phyloP scores from a whole-genome alignment of 2,329 filamentous ascomycete genomes.

The Alternaria triticina region DNA sequence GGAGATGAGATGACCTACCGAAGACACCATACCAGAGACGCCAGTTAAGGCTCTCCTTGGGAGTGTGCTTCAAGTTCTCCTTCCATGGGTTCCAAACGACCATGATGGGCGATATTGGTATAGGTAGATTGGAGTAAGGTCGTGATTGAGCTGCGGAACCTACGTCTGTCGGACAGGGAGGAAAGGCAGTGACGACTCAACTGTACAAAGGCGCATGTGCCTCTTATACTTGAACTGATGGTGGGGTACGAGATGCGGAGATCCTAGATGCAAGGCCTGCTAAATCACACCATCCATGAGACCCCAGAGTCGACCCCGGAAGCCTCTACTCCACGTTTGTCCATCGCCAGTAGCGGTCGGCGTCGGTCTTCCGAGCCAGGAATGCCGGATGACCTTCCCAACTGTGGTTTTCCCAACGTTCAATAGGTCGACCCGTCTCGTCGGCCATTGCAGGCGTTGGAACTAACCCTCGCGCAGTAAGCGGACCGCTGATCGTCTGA shows the following conservation, averaged over 20 bases:
- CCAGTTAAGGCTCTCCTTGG: conserved; percentile 77
- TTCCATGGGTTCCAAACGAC: conserved; percentile 43
- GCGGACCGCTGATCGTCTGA: conserved; percentile 1
- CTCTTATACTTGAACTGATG: conserved; percentile 7
- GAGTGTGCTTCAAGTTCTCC: conserved; percentile 66
- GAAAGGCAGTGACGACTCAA: not conserved
- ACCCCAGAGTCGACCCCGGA: conserved; percentile 6
- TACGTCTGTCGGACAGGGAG: conserved; percentile 1
- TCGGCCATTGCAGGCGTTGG: conserved; percentile 5
- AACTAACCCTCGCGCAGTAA: conserved; percentile 1
- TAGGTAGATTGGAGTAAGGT: not conserved
- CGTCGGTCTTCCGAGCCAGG: not conserved
- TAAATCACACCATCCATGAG: not conserved
- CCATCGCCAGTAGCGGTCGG: not conserved
- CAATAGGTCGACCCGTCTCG: not conserved
- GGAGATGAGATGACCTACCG: conserved; percentile 28
- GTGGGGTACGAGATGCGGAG: conserved; percentile 11
- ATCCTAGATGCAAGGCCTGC: not conserved
- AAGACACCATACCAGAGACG: conserved; percentile 77
- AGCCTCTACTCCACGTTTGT: conserved; percentile 3
- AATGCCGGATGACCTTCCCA: conserved; percentile 7
- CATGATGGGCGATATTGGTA: conserved; percentile 28
- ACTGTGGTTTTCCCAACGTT: not conserved
- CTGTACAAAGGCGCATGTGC: not conserved
- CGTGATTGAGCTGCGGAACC: conserved; percentile 2